phyloP scores from a whole-genome alignment of 1,139 yeast species.

The Yamadazyma triangularis region DNA sequence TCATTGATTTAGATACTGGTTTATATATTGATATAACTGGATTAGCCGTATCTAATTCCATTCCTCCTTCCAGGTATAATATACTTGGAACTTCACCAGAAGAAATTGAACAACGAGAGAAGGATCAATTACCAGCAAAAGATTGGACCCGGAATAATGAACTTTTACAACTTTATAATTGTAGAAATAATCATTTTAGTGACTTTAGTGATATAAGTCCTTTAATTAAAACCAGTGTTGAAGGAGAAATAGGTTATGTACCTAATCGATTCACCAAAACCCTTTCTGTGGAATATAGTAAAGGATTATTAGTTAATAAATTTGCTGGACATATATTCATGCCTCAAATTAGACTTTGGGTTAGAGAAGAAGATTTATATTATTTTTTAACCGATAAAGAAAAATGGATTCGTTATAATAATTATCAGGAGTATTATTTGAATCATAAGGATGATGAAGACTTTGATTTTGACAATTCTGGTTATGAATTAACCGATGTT shows the following conservation, averaged over 20 bases:
- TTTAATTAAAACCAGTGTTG: slow-evolving; percentile 21
- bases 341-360: slow-evolving; percentile 30
- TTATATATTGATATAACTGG: slow-evolving; percentile 31
- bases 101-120: background rate
- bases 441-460: slow-evolving; percentile 5
- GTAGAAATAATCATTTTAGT: slow-evolving; percentile 25
- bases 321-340: slow-evolving; percentile 23
- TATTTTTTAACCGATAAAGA: slow-evolving; percentile 17
- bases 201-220: slow-evolving; percentile 21
- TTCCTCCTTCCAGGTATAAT: slow-evolving; percentile 19
- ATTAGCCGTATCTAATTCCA: slow-evolving; percentile 19
- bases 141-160: slow-evolving; percentile 13
- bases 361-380: slow-evolving; percentile 17
- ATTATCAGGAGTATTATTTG: slow-evolving; percentile 17
- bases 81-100: slow-evolving; percentile 1
- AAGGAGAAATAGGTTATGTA: slow-evolving; percentile 38
- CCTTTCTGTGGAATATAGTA: slow-evolving; percentile 27
- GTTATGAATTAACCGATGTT: slow-evolving; percentile 19
- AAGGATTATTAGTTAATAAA: slow-evolving; percentile 20
- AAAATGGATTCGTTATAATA: slow-evolving; percentile 25
- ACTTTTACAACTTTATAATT: slow-evolving; percentile 27
- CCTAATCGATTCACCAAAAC: slow-evolving; percentile 27
- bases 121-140: slow-evolving; percentile 6
- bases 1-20: slow-evolving; percentile 30
- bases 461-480: slow-evolving; percentile 7